Percentiles rank a stretch among this genome's conserved stretches.
Evolutionary conservation across 345 rosid species (phyloP).

Genomic region (Chamaenerion angustifolium): DNA sequence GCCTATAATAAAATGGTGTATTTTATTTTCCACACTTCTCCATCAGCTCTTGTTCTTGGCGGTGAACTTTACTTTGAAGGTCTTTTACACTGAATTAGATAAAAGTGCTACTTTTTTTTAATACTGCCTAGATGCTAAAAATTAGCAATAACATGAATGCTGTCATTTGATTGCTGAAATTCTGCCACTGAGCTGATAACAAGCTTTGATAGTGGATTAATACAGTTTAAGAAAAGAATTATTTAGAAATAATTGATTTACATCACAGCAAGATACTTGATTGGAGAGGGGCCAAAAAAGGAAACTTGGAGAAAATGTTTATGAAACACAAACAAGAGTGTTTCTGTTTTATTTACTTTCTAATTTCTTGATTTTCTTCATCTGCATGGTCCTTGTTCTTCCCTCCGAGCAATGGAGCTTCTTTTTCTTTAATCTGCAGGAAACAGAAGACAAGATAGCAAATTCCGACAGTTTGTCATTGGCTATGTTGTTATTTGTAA

Average conservation of each 20-base stretch:
- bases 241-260: constrained; percentile 3
- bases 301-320: not conserved
- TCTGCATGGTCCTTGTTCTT: constrained; percentile 28
- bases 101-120: no score
- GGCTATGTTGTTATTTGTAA: not conserved
- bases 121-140: no score
- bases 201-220: not conserved
- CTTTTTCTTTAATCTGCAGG: constrained; percentile 69
- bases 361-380: constrained; percentile 53
- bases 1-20: no score
- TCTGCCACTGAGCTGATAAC: not conserved
- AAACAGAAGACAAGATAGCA: not conserved
- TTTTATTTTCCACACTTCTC: no score
- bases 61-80: no score
- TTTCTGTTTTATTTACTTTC: constrained; percentile 47
- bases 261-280: not conserved
- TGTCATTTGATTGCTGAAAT: no score
- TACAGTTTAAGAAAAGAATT: constrained; percentile 1
- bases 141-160: no score
- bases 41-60: no score
- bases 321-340: constrained; percentile 38
- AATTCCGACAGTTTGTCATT: not conserved
- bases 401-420: constrained; percentile 39
- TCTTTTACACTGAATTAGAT: no score
- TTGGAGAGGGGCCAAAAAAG: not conserved